Percentiles rank a stretch among this genome's conserved stretches.
phyloP scores from a whole-genome alignment of 106 monocot genomes.

The Hemerocallis citrina region DNA sequence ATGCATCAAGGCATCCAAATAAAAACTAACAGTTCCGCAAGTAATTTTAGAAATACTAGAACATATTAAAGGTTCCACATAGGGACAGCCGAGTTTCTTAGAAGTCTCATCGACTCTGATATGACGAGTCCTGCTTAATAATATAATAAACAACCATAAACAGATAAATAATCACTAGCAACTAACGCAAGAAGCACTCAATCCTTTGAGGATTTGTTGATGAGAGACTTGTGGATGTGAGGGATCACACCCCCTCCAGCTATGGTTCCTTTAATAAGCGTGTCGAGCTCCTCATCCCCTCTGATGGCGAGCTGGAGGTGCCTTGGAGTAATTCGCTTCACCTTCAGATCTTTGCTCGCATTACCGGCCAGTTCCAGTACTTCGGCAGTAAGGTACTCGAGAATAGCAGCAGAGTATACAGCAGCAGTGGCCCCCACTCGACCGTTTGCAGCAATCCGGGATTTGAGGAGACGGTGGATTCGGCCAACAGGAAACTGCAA shows the following conservation, averaged over 20 bases:
- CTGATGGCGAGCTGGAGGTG: conserved; percentile 32
- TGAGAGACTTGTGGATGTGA: conserved; percentile 37
- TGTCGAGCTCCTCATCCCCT: conserved; percentile 33
- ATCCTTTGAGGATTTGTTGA: conserved; percentile 34
- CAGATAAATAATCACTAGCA: background rate
- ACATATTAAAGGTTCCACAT: background rate
- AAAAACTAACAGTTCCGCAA: background rate
- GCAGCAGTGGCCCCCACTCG: conserved; percentile 32
- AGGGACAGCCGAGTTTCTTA: background rate
- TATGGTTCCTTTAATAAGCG: conserved; percentile 31
- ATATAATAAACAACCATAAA: too few relatives aligned
- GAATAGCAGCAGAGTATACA: conserved; percentile 31
- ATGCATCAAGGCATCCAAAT: background rate
- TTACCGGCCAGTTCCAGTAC: conserved; percentile 31
- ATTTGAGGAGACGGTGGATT: conserved; percentile 32
- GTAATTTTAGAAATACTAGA: background rate
- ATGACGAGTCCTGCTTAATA: background rate
- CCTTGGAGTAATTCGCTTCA: conserved; percentile 33
- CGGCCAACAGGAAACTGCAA: conserved; percentile 33
- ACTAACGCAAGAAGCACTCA: background rate
- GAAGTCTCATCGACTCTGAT: background rate
- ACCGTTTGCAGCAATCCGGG: conserved; percentile 22
- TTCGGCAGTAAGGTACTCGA: conserved; percentile 33
- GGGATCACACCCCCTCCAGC: conserved; percentile 34
- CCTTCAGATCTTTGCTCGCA: conserved; percentile 37